These are phyloP conservation scores for Cyathus striatus DNA, from an alignment of 768 basidiomycete genomes.

Conservation along the genomic window DNA sequence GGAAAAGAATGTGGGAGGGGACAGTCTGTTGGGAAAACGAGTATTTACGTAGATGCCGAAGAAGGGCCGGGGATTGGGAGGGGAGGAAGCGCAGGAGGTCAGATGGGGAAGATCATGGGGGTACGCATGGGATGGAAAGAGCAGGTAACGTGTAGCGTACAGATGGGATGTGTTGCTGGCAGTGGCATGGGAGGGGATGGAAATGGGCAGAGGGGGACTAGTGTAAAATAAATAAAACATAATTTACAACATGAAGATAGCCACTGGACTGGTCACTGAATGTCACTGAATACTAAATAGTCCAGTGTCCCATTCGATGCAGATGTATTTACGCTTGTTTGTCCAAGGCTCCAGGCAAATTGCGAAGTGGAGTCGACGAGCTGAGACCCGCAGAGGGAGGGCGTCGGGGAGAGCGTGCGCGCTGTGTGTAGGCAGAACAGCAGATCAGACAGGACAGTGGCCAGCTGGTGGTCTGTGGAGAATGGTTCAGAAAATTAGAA, in stretches of 20 bases:
- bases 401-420: background rate
- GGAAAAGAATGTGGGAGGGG: background rate
- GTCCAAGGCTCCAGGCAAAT: no score
- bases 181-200: background rate
- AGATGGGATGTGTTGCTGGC: background rate
- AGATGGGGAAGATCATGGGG: background rate
- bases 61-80: slow-evolving; percentile 5
- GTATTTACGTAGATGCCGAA: slow-evolving; percentile 4
- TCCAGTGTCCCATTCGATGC: background rate
- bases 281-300: no score
- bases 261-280: no score
- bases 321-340: no score
- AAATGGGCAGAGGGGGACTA: background rate
- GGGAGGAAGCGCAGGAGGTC: slow-evolving; percentile 1
- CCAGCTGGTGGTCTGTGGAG: background rate
- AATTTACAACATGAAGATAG: background rate
- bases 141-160: background rate
- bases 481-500: background rate
- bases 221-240: no score
- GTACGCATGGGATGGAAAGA: background rate
- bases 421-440: background rate
- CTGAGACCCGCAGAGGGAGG: background rate
- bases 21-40: background rate
- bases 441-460: background rate
- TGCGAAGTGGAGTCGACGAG: background rate